Percentiles rank a stretch among this genome's conserved stretches.
Evolutionary conservation across 2,329 filamentous ascomycete genomes (phyloP).

Genomic region (Alternaria tenuissima): DNA sequence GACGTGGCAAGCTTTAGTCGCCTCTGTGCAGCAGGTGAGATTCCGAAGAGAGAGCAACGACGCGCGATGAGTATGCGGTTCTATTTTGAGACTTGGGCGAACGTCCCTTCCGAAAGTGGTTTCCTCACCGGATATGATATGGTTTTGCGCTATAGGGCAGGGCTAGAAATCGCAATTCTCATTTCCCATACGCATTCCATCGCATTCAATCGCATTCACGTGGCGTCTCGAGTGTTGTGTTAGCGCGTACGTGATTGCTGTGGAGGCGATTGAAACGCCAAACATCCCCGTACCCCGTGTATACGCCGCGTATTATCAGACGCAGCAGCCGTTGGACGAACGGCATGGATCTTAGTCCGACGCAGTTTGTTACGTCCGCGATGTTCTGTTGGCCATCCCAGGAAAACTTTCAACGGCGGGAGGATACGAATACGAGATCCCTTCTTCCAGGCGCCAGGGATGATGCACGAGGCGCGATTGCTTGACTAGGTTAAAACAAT

Average conservation of each 20-base stretch:
- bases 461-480: background rate
- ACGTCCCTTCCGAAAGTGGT: constrained; percentile 4
- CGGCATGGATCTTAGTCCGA: background rate
- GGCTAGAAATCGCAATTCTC: constrained; percentile 8
- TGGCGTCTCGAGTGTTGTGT: background rate
- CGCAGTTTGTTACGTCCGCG: background rate
- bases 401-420: background rate
- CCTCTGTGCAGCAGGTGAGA: background rate
- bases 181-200: constrained; percentile 18
- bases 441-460: background rate
- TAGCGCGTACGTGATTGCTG: constrained; percentile 9
- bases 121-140: constrained; percentile 10
- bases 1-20: constrained; percentile 16
- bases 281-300: constrained; percentile 3
- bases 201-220: constrained; percentile 9
- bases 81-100: constrained; percentile 18
- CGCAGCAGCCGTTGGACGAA: constrained; percentile 5
- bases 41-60: constrained; percentile 9
- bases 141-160: constrained; percentile 1
- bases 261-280: constrained; percentile 1
- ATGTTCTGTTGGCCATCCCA: background rate
- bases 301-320: background rate
- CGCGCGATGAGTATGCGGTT: constrained; percentile 13
- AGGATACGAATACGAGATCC: constrained; percentile 11
- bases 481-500: background rate